Base-by-base conservation (phyloP, 1,284 basidiomycete genomes). In the Wallemia hederae region DNA sequence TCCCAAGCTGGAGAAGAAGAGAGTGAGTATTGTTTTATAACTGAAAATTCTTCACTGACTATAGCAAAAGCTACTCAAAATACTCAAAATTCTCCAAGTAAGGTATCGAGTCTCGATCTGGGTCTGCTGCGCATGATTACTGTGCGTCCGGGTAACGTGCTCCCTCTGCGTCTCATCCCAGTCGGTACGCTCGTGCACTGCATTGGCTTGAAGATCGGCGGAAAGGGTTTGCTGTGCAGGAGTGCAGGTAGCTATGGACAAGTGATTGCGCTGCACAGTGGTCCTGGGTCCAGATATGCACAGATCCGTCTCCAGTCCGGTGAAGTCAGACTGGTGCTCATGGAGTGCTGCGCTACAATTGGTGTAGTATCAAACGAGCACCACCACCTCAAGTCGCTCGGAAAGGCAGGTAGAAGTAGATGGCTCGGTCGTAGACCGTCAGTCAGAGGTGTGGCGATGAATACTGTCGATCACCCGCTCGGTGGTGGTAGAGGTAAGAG, bases 401-500 rank as follows among this genome's bases (percentile, higher is more conserved):
- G 90, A 55, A 98, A 98, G 72, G 92, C 94, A 19, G 92, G 92
- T 55, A 73, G 92, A 64, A 76, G 75, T 59, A 77, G 94, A 59
- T 94, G 90, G 88, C 73, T 97, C 27, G 92, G 92, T 34, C 73
- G 80, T 66, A 98, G 73, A 83, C 88, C 75, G 81, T 59, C 83
- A 84, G 59, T 82, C 80, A 9, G 79, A 84, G 26, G 82, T 62
- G 60, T 61, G 14, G 64, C 87, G 84, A 55, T 77, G 78, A 58
- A 58, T 22, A 28, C 56, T 26, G 27, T 27, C 63, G 92, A 97
- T 72, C 92, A 98, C 73, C 91, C 92, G 64, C 90, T 90, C 71
- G 92, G 92, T 73, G 92, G 92, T 76, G 91, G 92, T 70, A 83
- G 92, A 74, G 92, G 92, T 69, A 96, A 94, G 74, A 87, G 83